Evolutionary conservation across 2,329 filamentous ascomycete genomes (phyloP).

Genomic region (Hymenoscyphus scutula): DNA sequence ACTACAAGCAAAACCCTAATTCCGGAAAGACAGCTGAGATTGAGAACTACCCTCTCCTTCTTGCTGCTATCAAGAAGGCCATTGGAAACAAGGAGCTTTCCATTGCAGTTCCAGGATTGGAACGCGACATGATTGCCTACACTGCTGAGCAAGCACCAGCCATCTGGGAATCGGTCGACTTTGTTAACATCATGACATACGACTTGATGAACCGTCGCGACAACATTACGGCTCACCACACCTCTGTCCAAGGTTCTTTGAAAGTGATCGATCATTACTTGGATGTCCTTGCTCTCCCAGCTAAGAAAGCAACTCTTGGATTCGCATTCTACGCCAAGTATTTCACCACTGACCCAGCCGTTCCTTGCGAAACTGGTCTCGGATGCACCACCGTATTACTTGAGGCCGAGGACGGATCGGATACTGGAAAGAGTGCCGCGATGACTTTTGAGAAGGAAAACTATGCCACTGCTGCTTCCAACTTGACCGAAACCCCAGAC

Average conservation of each 20-base stretch:
- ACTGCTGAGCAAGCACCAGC: conserved; percentile 54
- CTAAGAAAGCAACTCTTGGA: conserved; percentile 57
- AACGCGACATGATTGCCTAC: conserved; percentile 66
- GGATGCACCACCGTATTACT: conserved; percentile 54
- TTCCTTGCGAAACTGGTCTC: conserved; percentile 41
- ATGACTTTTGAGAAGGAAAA: conserved; percentile 21
- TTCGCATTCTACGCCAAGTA: conserved; percentile 66
- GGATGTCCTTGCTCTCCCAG: conserved; percentile 40
- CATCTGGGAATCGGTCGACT: conserved; percentile 60
- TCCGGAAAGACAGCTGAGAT: conserved; percentile 59
- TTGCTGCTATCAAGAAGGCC: conserved; percentile 39
- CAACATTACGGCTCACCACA: conserved; percentile 62
- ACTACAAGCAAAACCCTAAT: conserved; percentile 66
- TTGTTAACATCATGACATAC: conserved; percentile 69
- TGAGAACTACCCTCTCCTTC: conserved; percentile 58
- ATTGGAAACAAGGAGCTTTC: conserved; percentile 54
- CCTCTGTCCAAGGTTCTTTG: conserved; percentile 55
- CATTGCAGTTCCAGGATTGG: conserved; percentile 64
- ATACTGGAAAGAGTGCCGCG: conserved; percentile 13
- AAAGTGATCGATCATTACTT: conserved; percentile 59
- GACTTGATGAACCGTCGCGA: conserved; percentile 70
- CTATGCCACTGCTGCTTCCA: conserved; percentile 8
- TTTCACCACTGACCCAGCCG: conserved; percentile 50
- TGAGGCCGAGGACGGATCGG: conserved; percentile 44
- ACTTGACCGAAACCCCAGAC: conserved; percentile 22